Evolutionary conservation across 176 grass and related monocot species (phyloP), one percentile per base, ranked within the genome.

Genomic region (Saccharum officinarum): DNA sequence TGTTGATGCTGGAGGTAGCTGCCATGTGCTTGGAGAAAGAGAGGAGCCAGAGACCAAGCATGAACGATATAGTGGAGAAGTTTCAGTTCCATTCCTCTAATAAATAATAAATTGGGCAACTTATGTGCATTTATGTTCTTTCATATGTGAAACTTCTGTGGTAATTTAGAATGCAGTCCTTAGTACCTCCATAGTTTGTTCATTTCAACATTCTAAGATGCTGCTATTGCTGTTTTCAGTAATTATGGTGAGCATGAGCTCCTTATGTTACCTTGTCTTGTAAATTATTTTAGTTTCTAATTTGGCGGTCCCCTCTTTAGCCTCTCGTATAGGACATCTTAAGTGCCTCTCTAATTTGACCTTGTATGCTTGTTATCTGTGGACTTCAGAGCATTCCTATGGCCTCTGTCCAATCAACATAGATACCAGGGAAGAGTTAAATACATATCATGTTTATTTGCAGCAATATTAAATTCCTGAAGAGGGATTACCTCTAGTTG

Each of bases 21-120:
- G 36, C 36, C 26, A 42, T 60, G 67, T 82, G 80, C 67, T 18
- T 82, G 80, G 80, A 82, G 67, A 71, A 71, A 59, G 67, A 82
- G 67, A 57, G 80, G 36, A 82, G 1, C 38, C 49, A 42, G 26
- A 42, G 80, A 42, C 80, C 80, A 12, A 82, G 47, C 67, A 82
- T 82, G 80, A 31, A 60, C 13, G 34, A 72, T 71, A 15, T 82
- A 60, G 50, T 82, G 49, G 36, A 82, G 36, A 82, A 71, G 37
- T 60, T 72, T 69, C 47, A 69, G 44, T 25, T 36, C 28, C 10
- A 17, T 81, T 39, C 45, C 2, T 69, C 31, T 55, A 54, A 69
- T 55, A 54, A 69, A 42, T 40, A 39, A 10, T 55, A 46, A 69
- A 41, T 60, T 40, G 61, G 54, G 34, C 1, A 40, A 40, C 28